Evolutionary conservation across 352 stramenopile species (phyloP), one percentile per base, ranked within the genome.

Genomic region (Pythium rishiriense): DNA sequence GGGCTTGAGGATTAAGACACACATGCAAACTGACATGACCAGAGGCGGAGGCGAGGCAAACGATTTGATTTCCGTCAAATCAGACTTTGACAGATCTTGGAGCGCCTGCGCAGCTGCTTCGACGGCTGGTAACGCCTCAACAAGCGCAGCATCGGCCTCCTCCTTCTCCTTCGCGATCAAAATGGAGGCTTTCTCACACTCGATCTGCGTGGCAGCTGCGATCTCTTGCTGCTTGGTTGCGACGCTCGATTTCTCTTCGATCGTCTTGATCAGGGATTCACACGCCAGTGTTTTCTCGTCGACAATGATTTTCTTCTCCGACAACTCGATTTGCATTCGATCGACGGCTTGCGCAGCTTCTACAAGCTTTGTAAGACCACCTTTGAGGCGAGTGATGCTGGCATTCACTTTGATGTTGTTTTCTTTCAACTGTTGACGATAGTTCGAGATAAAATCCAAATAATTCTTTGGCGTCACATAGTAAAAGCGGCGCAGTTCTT

Each of bases 401-500:
- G 76, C 79, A n/a, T 91, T 91, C 31, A 98, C 92, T 47, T 94
- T 97, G 9, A 86, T 65, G 28, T 91, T 90, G 64, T 97, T 98
- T 29, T 93, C 80, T 53, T 97, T 94, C 9, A 98, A 75, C 47
- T 97, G 88, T 31, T 88, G 70, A 3, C 91, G 73, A 68, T 98
- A 98, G 60, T 98, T 98, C 1, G 80, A 75, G 45, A 98, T 97
- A 50, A 98, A 98, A 69, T 98, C 96, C 19, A 98, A 70, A 58
- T 98, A 98, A 66, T 98, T 98, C 70, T 98, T 98, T 0, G 96
- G 95, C 4, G 96, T 98, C n/a, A 98, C 95, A 69, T 98, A 98
- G 79, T 98, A 98, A 69, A 96, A 87, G 0, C 95, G 82, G 19
- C 94, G 78, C 21, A 98, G 68, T 48, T 98, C 91, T 35, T 95